These are phyloP conservation scores for Aureobasidium sp. DNA, from an alignment of 2,329 filamentous ascomycete genomes.

Conservation along the genomic window DNA sequence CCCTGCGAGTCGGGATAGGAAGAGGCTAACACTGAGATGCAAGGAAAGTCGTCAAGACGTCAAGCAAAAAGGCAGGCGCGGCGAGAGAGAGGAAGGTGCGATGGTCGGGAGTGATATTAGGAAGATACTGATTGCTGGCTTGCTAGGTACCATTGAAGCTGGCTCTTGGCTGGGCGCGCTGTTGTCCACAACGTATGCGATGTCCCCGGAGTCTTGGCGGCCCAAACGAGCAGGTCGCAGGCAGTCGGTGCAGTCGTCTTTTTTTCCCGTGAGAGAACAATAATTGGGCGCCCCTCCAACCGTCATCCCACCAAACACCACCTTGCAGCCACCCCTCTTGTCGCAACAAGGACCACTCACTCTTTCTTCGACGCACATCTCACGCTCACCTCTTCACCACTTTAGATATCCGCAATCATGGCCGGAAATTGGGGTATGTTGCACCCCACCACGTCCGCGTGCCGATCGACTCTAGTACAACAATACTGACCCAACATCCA, in stretches of 20 bases:
- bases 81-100: background rate
- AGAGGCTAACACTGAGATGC: slow-evolving; percentile 18
- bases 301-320: slow-evolving; percentile 2
- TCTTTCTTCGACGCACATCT: background rate
- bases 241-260: background rate
- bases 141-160: background rate
- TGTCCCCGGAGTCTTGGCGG: slow-evolving; percentile 1
- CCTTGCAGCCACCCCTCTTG: background rate
- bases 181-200: slow-evolving; percentile 1
- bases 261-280: background rate
- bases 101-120: background rate
- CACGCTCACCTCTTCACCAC: background rate
- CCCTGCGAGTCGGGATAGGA: background rate
- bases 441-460: background rate
- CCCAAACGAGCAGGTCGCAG: background rate
- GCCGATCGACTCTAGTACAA: background rate
- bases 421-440: slow-evolving; percentile 18
- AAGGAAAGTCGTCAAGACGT: slow-evolving; percentile 29
- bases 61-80: slow-evolving; percentile 2
- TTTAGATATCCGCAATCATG: slow-evolving; percentile 16
- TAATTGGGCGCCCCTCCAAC: slow-evolving; percentile 10
- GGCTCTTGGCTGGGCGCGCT: background rate
- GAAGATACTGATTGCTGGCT: background rate
- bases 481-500: slow-evolving; percentile 5
- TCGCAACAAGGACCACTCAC: slow-evolving; percentile 1